Evolutionary conservation across 805 yeast species (phyloP).

Genomic region (Hyphopichia homilentoma): DNA sequence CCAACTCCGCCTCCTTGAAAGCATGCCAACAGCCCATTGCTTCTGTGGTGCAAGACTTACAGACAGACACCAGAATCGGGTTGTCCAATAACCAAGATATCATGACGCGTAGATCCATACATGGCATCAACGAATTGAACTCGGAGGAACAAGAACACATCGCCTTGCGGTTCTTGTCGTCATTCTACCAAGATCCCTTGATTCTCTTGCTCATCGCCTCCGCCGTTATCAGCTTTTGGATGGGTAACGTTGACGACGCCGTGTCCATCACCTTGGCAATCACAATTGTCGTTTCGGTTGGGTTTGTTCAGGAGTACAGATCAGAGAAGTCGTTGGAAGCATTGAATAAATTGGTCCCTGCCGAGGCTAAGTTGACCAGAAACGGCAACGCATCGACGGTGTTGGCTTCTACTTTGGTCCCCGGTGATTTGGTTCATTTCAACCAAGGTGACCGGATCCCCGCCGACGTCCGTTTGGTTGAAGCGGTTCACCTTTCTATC

Average conservation of each 20-base stretch:
- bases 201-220: slow-evolving; percentile 86
- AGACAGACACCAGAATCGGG: slow-evolving; percentile 61
- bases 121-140: slow-evolving; percentile 78
- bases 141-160: slow-evolving; percentile 76
- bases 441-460: slow-evolving; percentile 94
- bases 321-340: slow-evolving; percentile 95
- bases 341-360: slow-evolving; percentile 88
- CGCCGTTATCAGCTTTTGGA: slow-evolving; percentile 77
- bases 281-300: slow-evolving; percentile 90
- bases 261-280: slow-evolving; percentile 91
- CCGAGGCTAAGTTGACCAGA: slow-evolving; percentile 90
- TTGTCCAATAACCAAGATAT: slow-evolving; percentile 68
- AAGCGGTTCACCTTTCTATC: slow-evolving; percentile 73
- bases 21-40: slow-evolving; percentile 60
- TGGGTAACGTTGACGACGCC: slow-evolving; percentile 98
- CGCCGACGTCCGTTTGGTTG: slow-evolving; percentile 83
- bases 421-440: slow-evolving; percentile 92
- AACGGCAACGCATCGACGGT: slow-evolving; percentile 75
- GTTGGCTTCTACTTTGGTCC: slow-evolving; percentile 83
- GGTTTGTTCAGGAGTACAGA: slow-evolving; percentile 95
- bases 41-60: slow-evolving; percentile 60
- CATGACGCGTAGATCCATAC: slow-evolving; percentile 61
- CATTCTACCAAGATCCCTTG: slow-evolving; percentile 87
- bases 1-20: slow-evolving; percentile 55
- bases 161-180: slow-evolving; percentile 66